Conservation (phyloP, 129 eudicot species). For the Escallonia herrerae region DNA sequence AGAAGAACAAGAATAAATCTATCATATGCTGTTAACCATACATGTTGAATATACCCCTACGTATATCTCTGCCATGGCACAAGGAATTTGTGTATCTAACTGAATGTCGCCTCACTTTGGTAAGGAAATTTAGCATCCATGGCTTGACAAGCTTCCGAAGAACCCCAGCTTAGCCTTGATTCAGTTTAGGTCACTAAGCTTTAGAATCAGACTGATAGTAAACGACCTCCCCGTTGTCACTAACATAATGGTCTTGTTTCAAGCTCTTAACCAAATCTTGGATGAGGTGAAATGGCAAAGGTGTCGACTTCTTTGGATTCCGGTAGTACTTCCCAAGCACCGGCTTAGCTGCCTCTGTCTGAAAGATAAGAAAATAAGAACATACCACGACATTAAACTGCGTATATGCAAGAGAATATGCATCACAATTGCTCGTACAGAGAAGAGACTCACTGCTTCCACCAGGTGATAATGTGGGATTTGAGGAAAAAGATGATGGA, state of each 20-base stretch:
- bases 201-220: slow-evolving; percentile 48
- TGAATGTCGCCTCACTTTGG: background rate
- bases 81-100: no score
- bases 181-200: slow-evolving; percentile 16
- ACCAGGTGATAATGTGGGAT: slow-evolving; percentile 61
- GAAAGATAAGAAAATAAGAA: slow-evolving; percentile 1
- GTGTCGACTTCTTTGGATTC: slow-evolving; percentile 50
- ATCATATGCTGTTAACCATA: background rate
- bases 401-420: background rate
- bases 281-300: slow-evolving; percentile 48
- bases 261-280: slow-evolving; percentile 32
- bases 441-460: slow-evolving; percentile 48
- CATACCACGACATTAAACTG: background rate
- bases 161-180: background rate
- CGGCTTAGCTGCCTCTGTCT: slow-evolving; percentile 63
- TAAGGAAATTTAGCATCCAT: background rate
- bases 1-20: background rate
- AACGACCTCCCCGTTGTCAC: slow-evolving; percentile 49
- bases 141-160: background rate
- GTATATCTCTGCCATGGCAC: background rate
- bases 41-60: background rate
- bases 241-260: slow-evolving; percentile 53
- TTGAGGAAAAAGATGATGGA: slow-evolving; percentile 64
- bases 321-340: slow-evolving; percentile 58
- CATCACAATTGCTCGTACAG: background rate